phyloP scores from a whole-genome alignment of 2,329 filamentous ascomycete species.

The Aspergillus tanneri region DNA sequence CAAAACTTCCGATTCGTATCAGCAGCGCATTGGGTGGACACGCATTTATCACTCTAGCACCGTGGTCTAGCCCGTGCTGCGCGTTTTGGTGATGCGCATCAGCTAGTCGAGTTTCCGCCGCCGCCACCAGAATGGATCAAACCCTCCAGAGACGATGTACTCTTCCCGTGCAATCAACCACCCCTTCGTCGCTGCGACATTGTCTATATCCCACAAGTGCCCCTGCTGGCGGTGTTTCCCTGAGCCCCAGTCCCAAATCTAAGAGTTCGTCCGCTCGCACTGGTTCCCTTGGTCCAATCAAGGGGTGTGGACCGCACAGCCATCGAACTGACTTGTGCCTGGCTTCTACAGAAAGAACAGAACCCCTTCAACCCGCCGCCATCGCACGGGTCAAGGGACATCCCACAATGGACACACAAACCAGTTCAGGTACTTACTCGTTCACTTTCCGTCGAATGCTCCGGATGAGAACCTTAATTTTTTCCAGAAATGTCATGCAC shows the following conservation, averaged over 20 bases:
- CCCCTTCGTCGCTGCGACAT: slow-evolving; percentile 24
- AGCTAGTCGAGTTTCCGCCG: slow-evolving; percentile 16
- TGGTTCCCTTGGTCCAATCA: slow-evolving; percentile 10
- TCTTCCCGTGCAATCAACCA: slow-evolving; percentile 23
- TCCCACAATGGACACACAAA: slow-evolving; percentile 31
- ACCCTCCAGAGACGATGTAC: slow-evolving; percentile 27
- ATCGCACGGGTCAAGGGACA: slow-evolving; percentile 34
- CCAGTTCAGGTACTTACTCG: slow-evolving; percentile 19
- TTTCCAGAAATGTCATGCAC: slow-evolving; percentile 31
- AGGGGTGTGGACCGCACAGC: slow-evolving; percentile 5
- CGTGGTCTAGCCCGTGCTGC: slow-evolving; percentile 22
- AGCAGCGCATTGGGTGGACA: slow-evolving; percentile 15
- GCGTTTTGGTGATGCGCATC: slow-evolving; percentile 27
- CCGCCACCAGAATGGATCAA: slow-evolving; percentile 25
- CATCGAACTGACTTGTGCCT: slow-evolving; percentile 18
- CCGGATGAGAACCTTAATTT: slow-evolving; percentile 11
- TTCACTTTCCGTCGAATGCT: neutral
- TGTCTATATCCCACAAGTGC: slow-evolving; percentile 26
- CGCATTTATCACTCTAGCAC: slow-evolving; percentile 17
- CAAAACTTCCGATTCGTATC: slow-evolving; percentile 9
- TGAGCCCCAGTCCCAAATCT: slow-evolving; percentile 19
- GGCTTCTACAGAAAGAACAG: slow-evolving; percentile 20
- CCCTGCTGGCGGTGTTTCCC: slow-evolving; percentile 18
- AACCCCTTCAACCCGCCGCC: slow-evolving; percentile 30
- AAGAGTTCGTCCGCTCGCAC: slow-evolving; percentile 23